A percentile compares a stretch with the other conserved stretches of the same genome.
phyloP scores from a whole-genome alignment of 371 early-diverging fungal genomes.

The Syncephalastrum racemosum region DNA sequence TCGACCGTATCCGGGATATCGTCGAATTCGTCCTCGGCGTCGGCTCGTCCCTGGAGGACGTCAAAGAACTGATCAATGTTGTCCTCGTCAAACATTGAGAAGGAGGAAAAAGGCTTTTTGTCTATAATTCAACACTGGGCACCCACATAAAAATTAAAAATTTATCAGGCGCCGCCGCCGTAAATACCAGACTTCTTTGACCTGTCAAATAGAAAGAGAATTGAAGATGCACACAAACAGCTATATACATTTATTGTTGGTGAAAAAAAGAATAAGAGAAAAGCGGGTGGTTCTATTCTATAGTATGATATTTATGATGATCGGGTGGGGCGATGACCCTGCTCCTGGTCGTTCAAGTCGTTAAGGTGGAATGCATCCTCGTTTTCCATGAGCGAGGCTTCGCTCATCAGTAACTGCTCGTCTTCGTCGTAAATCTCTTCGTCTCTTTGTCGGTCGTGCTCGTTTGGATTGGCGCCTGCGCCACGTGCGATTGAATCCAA shows the following conservation, averaged over 20 bases:
- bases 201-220: conserved; percentile 5
- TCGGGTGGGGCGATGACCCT: too few species aligned
- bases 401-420: conserved; percentile 41
- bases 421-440: conserved; percentile 18
- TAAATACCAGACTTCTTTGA: neutral
- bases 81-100: conserved; percentile 20
- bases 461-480: conserved; percentile 20
- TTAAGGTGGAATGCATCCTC: conserved; percentile 58
- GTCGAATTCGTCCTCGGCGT: conserved; percentile 12
- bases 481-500: conserved; percentile 49
- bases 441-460: conserved; percentile 1
- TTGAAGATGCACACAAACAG: neutral
- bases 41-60: conserved; percentile 12
- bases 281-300: too few species aligned
- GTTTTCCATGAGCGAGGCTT: conserved; percentile 55
- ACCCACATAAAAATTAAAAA: conserved; percentile 1
- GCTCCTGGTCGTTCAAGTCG: conserved; percentile 39
- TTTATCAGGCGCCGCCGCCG: neutral
- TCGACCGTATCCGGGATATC: conserved; percentile 7
- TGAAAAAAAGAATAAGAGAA: too few species aligned
- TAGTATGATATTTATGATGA: too few species aligned
- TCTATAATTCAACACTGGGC: neutral
- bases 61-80: conserved; percentile 19
- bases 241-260: too few species aligned
- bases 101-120: too few species aligned